These are phyloP conservation scores for Chaetomium tenue DNA, from an alignment of 495 filamentous ascomycete genomes.

Conservation along the genomic window DNA sequence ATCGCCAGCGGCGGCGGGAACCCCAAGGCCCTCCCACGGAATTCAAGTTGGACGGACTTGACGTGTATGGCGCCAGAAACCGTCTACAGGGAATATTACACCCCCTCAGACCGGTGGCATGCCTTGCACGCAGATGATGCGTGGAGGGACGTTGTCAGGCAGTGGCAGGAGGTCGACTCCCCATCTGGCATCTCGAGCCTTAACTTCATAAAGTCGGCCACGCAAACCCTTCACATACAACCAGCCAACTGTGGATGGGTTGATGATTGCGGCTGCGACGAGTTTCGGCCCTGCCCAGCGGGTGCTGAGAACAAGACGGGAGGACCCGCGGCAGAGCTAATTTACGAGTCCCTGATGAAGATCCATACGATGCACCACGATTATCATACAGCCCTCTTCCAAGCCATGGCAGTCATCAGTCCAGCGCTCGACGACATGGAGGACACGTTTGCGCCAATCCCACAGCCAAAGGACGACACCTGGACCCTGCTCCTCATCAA, in stretches of 20 bases:
- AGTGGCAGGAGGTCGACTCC: conserved; percentile 10
- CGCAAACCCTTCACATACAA: conserved; percentile 40
- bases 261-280: conserved; percentile 8
- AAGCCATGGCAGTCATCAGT: conserved; percentile 10
- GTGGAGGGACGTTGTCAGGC: conserved; percentile 28
- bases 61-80: conserved; percentile 25
- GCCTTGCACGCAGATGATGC: conserved; percentile 27
- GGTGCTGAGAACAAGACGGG: conserved; percentile 19
- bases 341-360: conserved; percentile 36
- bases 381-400: conserved; percentile 12
- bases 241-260: not conserved
- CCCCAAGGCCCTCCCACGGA: conserved; percentile 12
- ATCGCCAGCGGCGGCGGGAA: not conserved
- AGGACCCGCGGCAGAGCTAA: conserved; percentile 31
- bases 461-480: not conserved
- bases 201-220: conserved; percentile 53
- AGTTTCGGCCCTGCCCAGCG: not conserved
- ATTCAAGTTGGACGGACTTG: conserved; percentile 32
- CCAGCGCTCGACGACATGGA: conserved; percentile 26
- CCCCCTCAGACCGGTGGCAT: conserved; percentile 26
- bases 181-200: conserved; percentile 59
- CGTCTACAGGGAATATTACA: not conserved
- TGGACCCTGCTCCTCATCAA: no score
- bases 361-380: conserved; percentile 30
- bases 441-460: conserved; percentile 34